Conservation (phyloP, 257 asterid species). For the Petunia axillaris region DNA sequence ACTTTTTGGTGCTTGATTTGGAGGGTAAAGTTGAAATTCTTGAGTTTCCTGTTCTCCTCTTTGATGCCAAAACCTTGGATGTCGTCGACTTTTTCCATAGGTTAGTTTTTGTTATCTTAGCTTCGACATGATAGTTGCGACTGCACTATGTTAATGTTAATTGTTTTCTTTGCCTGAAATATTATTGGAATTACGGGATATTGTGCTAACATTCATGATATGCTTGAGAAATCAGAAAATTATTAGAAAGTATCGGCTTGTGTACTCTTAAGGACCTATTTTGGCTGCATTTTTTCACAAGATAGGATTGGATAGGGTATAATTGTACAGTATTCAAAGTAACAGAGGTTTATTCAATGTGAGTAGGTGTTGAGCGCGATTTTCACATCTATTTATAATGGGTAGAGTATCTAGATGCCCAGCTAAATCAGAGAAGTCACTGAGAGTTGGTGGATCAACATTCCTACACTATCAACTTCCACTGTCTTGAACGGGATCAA, state of each 20-base stretch:
- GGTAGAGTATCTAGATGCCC: too few relatives aligned
- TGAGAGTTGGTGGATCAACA: too few relatives aligned
- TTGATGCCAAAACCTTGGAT: constrained; percentile 80
- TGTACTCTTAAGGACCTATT: background rate
- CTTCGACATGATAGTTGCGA: background rate
- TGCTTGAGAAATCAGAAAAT: background rate
- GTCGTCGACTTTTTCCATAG: constrained; percentile 85
- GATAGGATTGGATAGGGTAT: background rate
- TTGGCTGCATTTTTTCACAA: background rate
- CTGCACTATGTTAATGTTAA: background rate
- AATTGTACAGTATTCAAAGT: too few relatives aligned
- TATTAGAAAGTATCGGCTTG: background rate
- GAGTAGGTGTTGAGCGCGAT: too few relatives aligned
- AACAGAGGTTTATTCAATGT: too few relatives aligned
- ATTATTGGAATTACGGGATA: background rate
- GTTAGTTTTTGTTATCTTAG: constrained; percentile 36
- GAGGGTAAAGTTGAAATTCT: constrained; percentile 99
- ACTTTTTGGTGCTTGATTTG: constrained; percentile 91
- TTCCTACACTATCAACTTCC: background rate
- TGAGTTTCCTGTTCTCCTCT: constrained; percentile 84
- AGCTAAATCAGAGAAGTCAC: too few relatives aligned
- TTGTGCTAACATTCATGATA: background rate
- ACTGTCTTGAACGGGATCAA: background rate
- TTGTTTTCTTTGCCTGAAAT: background rate
- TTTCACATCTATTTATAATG: too few relatives aligned